These are phyloP conservation scores for Gnomoniopsis smithogilvyi DNA, from an alignment of 2,329 filamentous ascomycete species.

Conservation along the genomic window DNA sequence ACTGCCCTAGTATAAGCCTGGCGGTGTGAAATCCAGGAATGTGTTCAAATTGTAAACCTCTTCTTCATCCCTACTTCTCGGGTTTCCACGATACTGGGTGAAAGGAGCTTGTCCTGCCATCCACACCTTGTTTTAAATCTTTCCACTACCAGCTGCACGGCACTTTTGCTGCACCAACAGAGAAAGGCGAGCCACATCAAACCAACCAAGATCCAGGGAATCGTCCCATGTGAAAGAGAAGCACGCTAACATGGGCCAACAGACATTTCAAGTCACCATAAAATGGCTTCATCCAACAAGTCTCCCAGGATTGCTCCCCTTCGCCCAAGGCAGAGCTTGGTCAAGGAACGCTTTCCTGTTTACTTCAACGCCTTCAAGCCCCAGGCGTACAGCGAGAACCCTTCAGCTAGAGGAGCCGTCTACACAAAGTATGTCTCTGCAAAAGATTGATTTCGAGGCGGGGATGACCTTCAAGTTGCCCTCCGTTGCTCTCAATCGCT, in stretches of 20 bases:
- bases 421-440: constrained; percentile 51
- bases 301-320: constrained; percentile 36
- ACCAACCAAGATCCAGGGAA: not conserved
- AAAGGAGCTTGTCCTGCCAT: not conserved
- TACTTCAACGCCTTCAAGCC: constrained; percentile 68
- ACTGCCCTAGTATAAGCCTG: not conserved
- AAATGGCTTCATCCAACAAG: constrained; percentile 9
- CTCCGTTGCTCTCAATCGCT: constrained; percentile 8
- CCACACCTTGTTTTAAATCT: not conserved
- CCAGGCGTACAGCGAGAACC: constrained; percentile 66
- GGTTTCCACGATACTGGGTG: constrained; percentile 6
- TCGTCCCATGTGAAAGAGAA: not conserved
- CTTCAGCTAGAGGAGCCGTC: constrained; percentile 46
- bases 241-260: not conserved
- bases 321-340: constrained; percentile 50
- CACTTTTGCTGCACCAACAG: not conserved
- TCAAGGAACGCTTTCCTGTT: constrained; percentile 66
- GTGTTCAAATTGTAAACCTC: not conserved
- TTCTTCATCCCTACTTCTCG: not conserved
- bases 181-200: not conserved
- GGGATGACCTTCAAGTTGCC: constrained; percentile 22
- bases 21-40: not conserved
- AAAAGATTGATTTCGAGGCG: constrained; percentile 15
- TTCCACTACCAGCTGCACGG: not conserved
- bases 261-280: not conserved